These are phyloP conservation scores for Globisporangium nunn DNA, from an alignment of 352 stramenopile species.

Conservation along the genomic window DNA sequence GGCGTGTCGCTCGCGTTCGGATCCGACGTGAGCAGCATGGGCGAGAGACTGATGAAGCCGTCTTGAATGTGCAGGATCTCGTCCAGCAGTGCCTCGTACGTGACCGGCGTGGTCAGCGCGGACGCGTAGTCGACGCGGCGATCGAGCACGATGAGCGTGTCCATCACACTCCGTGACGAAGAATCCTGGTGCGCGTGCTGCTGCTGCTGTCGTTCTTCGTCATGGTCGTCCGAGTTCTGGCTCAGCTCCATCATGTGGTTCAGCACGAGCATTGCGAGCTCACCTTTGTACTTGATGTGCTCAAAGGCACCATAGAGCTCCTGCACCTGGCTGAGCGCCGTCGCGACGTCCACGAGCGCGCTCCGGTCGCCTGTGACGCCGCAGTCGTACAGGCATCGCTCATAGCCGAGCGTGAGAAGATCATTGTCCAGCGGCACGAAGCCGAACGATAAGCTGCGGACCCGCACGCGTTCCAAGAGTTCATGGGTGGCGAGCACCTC, in stretches of 20 bases:
- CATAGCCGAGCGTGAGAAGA: slow-evolving; percentile 48
- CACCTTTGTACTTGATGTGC: slow-evolving; percentile 78
- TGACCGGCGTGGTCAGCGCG: slow-evolving; percentile 57
- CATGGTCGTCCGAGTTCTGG: slow-evolving; percentile 12
- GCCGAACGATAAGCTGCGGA: slow-evolving; percentile 32
- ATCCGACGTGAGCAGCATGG: slow-evolving; percentile 33
- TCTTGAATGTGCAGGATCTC: slow-evolving; percentile 58
- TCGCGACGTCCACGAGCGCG: slow-evolving; percentile 36
- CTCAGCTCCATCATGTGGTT: slow-evolving; percentile 57
- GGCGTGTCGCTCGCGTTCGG: slow-evolving; percentile 14
- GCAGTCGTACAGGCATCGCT: slow-evolving; percentile 50
- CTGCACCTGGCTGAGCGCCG: slow-evolving; percentile 46
- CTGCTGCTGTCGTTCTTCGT: neutral
- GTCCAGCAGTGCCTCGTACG: slow-evolving; percentile 62
- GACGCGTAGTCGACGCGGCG: slow-evolving; percentile 64
- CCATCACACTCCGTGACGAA: slow-evolving; percentile 14
- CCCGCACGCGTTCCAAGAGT: slow-evolving; percentile 30
- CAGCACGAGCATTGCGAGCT: slow-evolving; percentile 58
- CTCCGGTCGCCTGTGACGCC: slow-evolving; percentile 36
- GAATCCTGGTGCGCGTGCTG: neutral
- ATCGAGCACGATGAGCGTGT: slow-evolving; percentile 71
- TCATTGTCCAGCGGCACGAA: slow-evolving; percentile 60
- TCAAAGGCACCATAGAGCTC: slow-evolving; percentile 45
- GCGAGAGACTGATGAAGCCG: slow-evolving; percentile 35
- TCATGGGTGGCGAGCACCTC: slow-evolving; percentile 30